A percentile compares a stretch with the other conserved stretches of the same genome.
Conservation (phyloP, 768 basidiomycete species). For the Phylloporus sp. region DNA sequence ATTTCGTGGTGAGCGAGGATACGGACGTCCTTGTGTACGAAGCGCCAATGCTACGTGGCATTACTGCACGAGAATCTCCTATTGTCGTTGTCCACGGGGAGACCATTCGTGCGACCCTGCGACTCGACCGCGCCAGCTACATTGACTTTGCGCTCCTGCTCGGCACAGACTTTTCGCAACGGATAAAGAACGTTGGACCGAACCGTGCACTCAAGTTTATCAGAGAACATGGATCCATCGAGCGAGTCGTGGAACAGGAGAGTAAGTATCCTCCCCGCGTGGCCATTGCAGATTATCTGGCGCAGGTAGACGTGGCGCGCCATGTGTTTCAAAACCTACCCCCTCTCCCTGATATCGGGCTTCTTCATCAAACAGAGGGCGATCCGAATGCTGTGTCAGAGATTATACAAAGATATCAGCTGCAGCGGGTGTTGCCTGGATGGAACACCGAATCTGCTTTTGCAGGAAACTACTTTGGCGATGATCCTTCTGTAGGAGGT, state of each 20-base stretch:
- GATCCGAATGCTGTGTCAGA: constrained; percentile 43
- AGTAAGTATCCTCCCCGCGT: constrained; percentile 50
- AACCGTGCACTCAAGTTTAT: constrained; percentile 74
- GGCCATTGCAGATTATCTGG: constrained; percentile 51
- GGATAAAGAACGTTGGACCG: constrained; percentile 82
- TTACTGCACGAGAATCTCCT: constrained; percentile 57
- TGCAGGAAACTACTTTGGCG: constrained; percentile 62
- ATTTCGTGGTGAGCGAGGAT: constrained; percentile 90
- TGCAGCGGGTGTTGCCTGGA: constrained; percentile 40
- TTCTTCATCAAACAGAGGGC: constrained; percentile 33
- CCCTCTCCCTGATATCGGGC: constrained; percentile 45
- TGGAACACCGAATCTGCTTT: constrained; percentile 47
- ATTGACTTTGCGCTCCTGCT: constrained; percentile 85
- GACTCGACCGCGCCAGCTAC: constrained; percentile 55
- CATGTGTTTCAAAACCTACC: constrained; percentile 64
- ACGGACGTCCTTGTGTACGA: constrained; percentile 83
- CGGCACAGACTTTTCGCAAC: constrained; percentile 87
- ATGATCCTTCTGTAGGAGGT: constrained; percentile 54
- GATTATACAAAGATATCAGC: constrained; percentile 47
- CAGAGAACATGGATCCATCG: constrained; percentile 66
- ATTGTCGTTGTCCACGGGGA: constrained; percentile 62
- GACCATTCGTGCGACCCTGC: constrained; percentile 54
- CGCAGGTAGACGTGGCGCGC: constrained; percentile 60
- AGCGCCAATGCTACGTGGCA: constrained; percentile 76
- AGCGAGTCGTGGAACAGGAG: constrained; percentile 55